Conservation (phyloP, 1,284 basidiomycete genomes). For the Quambalaria eucalypti region DNA sequence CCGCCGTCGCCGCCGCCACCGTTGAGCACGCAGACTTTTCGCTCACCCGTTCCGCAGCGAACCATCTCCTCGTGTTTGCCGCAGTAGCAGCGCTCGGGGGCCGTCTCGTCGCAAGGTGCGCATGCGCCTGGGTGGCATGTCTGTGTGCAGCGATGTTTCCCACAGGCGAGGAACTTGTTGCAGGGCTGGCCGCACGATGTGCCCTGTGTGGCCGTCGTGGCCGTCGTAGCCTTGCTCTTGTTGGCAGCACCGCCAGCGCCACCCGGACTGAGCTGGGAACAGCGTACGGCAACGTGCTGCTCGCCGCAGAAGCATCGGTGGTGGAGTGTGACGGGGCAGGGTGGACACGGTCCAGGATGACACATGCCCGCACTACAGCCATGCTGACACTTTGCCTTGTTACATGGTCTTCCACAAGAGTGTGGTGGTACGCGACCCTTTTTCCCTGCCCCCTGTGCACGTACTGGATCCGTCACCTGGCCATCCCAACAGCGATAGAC, state of each 20-base stretch:
- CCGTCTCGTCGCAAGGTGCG: slow-evolving; percentile 19
- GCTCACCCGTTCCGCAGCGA: slow-evolving; percentile 32
- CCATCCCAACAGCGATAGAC: slow-evolving; percentile 43
- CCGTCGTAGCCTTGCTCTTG: not conserved
- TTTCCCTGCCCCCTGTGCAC: too few species aligned
- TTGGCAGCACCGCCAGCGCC: not conserved
- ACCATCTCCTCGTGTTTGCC: slow-evolving; percentile 26
- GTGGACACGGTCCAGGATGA: slow-evolving; percentile 44
- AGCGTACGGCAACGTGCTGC: slow-evolving; percentile 28
- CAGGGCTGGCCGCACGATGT: slow-evolving; percentile 38
- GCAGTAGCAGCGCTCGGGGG: slow-evolving; percentile 34
- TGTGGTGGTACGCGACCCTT: slow-evolving; percentile 25
- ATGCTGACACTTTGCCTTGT: slow-evolving; percentile 32
- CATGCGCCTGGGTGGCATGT: slow-evolving; percentile 38
- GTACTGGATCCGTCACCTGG: slow-evolving; percentile 23
- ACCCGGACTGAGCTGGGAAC: slow-evolving; percentile 41
- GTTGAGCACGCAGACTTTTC: slow-evolving; percentile 15
- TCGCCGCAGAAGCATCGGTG: slow-evolving; percentile 42
- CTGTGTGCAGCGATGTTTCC: slow-evolving; percentile 26
- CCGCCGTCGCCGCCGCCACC: too few species aligned
- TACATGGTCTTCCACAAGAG: slow-evolving; percentile 37
- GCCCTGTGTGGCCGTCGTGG: slow-evolving; percentile 2
- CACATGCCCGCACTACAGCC: slow-evolving; percentile 36
- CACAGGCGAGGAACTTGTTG: slow-evolving; percentile 32
- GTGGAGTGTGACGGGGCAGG: slow-evolving; percentile 37